These are phyloP conservation scores for Selaginella tamariscina DNA, from an alignment of 75 land plant genomes.

Conservation along the genomic window DNA sequence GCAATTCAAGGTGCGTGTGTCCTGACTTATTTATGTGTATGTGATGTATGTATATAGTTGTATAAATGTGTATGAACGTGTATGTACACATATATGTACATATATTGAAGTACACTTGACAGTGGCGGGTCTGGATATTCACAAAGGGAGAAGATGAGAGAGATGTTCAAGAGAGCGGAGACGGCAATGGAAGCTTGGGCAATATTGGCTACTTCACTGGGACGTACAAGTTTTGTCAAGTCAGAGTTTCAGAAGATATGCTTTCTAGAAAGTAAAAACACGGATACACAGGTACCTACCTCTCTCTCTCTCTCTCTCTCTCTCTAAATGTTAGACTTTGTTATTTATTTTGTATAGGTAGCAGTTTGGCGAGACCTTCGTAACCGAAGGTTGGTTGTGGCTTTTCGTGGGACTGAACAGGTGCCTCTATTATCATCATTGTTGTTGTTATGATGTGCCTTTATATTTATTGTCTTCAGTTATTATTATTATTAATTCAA, in stretches of 20 bases:
- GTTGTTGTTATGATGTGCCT: conserved; percentile 1
- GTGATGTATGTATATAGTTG: too few relatives aligned
- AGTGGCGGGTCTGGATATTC: too few relatives aligned
- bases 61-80: too few relatives aligned
- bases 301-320: too few relatives aligned
- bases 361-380: conserved; percentile 81
- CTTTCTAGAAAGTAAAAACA: conserved; percentile 69
- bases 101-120: too few relatives aligned
- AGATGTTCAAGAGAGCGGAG: conserved; percentile 74
- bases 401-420: conserved; percentile 97
- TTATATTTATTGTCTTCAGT: not conserved
- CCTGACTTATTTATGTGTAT: too few relatives aligned
- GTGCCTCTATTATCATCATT: conserved; percentile 22
- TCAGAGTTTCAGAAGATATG: conserved; percentile 96
- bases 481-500: not conserved
- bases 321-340: too few relatives aligned
- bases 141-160: conserved; percentile 55
- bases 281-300: conserved; percentile 97
- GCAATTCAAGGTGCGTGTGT: not conserved
- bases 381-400: conserved; percentile 61
- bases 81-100: too few relatives aligned
- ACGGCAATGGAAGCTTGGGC: conserved; percentile 99
- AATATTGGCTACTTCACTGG: conserved; percentile 78
- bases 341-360: conserved; percentile 39
- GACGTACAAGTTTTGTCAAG: conserved; percentile 80